Percentiles rank a stretch among this genome's conserved stretches.
Conservation (phyloP, 768 basidiomycete species). For the Cystoderma amianthinum region DNA sequence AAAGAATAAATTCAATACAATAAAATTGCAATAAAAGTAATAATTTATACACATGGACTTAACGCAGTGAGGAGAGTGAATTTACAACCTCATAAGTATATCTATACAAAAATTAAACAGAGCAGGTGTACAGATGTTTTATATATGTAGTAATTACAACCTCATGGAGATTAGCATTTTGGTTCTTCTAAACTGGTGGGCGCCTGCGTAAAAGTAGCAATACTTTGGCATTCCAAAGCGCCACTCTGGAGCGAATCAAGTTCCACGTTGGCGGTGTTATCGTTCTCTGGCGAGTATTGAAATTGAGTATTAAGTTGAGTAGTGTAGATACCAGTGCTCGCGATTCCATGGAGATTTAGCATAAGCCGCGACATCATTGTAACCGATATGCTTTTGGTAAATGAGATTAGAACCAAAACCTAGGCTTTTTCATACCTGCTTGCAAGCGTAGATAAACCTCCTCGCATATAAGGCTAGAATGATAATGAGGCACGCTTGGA, state of each 20-base stretch:
- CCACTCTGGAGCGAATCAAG: not conserved
- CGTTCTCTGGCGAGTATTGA: constrained; percentile 8
- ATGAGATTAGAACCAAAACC: not conserved
- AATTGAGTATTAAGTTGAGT: constrained; percentile 13
- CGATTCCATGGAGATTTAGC: constrained; percentile 43
- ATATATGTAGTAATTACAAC: too few relatives aligned
- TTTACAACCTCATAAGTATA: too few relatives aligned
- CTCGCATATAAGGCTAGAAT: constrained; percentile 33
- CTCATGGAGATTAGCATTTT: too few relatives aligned
- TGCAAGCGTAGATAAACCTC: constrained; percentile 42
- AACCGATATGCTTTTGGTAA: constrained; percentile 32
- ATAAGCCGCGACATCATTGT: constrained; percentile 50
- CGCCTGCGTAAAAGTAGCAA: not conserved
- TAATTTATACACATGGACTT: too few relatives aligned
- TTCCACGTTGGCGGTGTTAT: not conserved
- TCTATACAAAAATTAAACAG: too few relatives aligned
- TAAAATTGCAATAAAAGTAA: too few relatives aligned
- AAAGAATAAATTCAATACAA: too few relatives aligned
- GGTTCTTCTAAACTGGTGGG: not conserved
- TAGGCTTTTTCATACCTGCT: constrained; percentile 42
- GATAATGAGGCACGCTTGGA: not conserved
- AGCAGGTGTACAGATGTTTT: too few relatives aligned
- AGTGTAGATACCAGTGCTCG: constrained; percentile 24
- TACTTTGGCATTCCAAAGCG: not conserved
- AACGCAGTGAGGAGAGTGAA: too few relatives aligned